Base-by-base conservation (phyloP, 106 monocot genomes). In the Dendrobium catenatum region DNA sequence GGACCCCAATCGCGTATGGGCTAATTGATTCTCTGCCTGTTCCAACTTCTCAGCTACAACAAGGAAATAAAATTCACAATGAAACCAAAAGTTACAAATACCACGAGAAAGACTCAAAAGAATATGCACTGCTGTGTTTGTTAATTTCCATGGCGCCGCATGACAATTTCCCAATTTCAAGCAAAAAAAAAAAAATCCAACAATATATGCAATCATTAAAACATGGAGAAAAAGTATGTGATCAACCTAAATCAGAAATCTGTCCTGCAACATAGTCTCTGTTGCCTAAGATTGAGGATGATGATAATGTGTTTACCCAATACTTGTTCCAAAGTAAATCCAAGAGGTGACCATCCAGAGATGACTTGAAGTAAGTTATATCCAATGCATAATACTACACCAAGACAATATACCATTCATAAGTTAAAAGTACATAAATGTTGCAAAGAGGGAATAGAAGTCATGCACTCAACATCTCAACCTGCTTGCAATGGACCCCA, bases 241-340 rank as follows among this genome's bases (percentile, higher is more conserved):
- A 79, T 87, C 89, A 55, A 94, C 98, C 94, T 46, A 98, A 84
- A 90, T 98, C 98, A 81, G 89, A 98, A 61, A 95, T 98, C 82
- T 98, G 98, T 64, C 98, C 98, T 73, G 98, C 94, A 87, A 98
- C 95, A 88, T 98, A 98, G 59, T 95, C 98, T 77, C 93, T 83
- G 80, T 93, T 93, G 20, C 89, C 98, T 31, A 98, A 72, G 61
- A 93, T 86, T 20, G 94, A 93, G 15, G 92, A 95, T 17, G 98
- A 98, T 61, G 98, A 98, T 22, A 98, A 88, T 27, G 98, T 98
- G 74, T 98, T 98, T 49, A 98, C 98, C 98, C 98, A 98, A 74
- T 98, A 98, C 77, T 98, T 98, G 79, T 98, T 98, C 98, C 98
- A 98, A 42, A 98, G 87, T 37, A 98, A 84, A 86, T 98, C 98